These are phyloP conservation scores for Psidium guajava DNA, from an alignment of 345 rosid species.

Conservation along the genomic window DNA sequence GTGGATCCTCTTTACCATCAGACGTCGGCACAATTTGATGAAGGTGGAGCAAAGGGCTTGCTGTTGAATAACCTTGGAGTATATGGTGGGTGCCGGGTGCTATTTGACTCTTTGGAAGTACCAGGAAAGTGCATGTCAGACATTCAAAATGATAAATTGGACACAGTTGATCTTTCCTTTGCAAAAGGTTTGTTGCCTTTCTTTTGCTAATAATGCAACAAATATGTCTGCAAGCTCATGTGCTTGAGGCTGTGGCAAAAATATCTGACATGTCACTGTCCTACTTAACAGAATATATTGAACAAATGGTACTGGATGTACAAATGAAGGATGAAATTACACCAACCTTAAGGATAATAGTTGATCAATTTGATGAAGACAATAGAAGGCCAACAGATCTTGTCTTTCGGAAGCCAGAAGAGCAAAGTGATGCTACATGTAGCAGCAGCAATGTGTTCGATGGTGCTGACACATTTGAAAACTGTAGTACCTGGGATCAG, in stretches of 20 bases:
- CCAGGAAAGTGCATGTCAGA: conserved; percentile 59
- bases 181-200: conserved; percentile 49
- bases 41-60: conserved; percentile 94
- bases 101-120: conserved; percentile 80
- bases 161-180: conserved; percentile 63
- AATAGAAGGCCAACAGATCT: conserved; percentile 48
- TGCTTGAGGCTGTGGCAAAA: background rate
- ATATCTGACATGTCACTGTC: background rate
- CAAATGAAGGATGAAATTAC: conserved; percentile 60
- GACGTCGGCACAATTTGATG: conserved; percentile 96
- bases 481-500: conserved; percentile 30
- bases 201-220: background rate
- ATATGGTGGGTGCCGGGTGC: conserved; percentile 77
- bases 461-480: conserved; percentile 36
- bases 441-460: conserved; percentile 30
- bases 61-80: conserved; percentile 87
- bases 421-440: conserved; percentile 21
- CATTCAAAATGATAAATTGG: conserved; percentile 36
- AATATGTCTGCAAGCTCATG: background rate
- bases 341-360: conserved; percentile 53
- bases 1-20: conserved; percentile 97
- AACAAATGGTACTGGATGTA: conserved; percentile 59
- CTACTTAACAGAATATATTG: conserved; percentile 45
- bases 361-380: conserved; percentile 62
- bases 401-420: conserved; percentile 25